phyloP scores from a whole-genome alignment of 306 rosid species.

The Ziziphus jujuba region DNA sequence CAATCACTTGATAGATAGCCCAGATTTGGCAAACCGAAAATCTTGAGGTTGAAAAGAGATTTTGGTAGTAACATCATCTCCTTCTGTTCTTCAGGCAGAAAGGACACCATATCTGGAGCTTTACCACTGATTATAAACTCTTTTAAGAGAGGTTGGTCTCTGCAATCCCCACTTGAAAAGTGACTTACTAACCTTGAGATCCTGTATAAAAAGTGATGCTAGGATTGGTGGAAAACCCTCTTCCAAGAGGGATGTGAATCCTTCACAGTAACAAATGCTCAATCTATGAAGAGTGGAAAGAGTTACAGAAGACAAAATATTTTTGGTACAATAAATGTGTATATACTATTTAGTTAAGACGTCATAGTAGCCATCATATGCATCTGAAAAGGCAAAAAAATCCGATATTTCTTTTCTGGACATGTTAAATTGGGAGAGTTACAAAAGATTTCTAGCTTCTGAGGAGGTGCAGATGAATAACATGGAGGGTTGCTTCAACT shows the following conservation, averaged over 20 bases:
- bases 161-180: slow-evolving; percentile 16
- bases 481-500: too few relatives aligned
- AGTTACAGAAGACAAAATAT: too few relatives aligned
- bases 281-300: slow-evolving; percentile 17
- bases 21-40: slow-evolving; percentile 2
- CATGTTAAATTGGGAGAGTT: too few relatives aligned
- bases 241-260: background rate
- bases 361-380: background rate
- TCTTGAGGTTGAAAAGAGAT: background rate
- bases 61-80: slow-evolving; percentile 12
- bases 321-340: too few relatives aligned
- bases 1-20: slow-evolving; percentile 3
- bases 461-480: too few relatives aligned
- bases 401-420: too few relatives aligned
- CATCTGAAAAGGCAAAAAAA: too few relatives aligned
- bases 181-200: background rate
- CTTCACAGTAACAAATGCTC: background rate
- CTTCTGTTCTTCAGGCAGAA: background rate
- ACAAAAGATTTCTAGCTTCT: too few relatives aligned
- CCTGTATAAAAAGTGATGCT: background rate
- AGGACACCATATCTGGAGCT: slow-evolving; percentile 5
- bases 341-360: too few relatives aligned
- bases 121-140: background rate
- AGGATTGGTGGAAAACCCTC: slow-evolving; percentile 19
- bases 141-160: slow-evolving; percentile 20